A percentile compares a stretch with the other conserved stretches of the same genome.
Conservation (phyloP, 2,329 filamentous ascomycete species). For the Sporothrix inflata region DNA sequence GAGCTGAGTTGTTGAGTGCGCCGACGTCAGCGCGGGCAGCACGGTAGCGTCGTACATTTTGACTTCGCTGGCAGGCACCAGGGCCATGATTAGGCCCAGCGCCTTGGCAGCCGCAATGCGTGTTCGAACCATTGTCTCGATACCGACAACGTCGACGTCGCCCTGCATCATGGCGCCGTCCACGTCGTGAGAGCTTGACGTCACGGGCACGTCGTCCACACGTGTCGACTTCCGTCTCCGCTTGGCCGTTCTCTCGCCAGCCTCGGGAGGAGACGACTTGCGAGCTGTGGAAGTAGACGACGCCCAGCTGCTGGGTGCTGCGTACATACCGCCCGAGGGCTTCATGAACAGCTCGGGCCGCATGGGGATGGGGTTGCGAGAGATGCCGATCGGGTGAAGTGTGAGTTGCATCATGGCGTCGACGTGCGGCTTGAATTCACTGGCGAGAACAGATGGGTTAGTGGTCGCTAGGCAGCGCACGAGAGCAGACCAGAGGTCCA, state of each 20-base stretch:
- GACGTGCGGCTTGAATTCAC: constrained; percentile 75
- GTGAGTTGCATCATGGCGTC: constrained; percentile 82
- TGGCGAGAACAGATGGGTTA: constrained; percentile 65
- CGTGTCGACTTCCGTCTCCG: constrained; percentile 85
- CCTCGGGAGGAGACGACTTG: constrained; percentile 57
- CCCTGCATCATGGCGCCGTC: constrained; percentile 98
- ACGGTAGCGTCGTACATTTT: constrained; percentile 68
- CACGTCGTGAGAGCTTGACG: constrained; percentile 84
- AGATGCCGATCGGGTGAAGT: constrained; percentile 88
- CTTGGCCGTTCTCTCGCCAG: constrained; percentile 67
- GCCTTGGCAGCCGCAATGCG: constrained; percentile 86
- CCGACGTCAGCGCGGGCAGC: constrained; percentile 68
- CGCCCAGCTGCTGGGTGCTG: constrained; percentile 49
- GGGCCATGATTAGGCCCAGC: constrained; percentile 79
- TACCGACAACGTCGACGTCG: constrained; percentile 90
- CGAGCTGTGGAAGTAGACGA: constrained; percentile 47
- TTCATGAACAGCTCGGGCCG: constrained; percentile 87
- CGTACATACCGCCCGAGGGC: constrained; percentile 85
- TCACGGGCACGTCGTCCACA: constrained; percentile 66
- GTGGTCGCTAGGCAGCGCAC: constrained; percentile 66
- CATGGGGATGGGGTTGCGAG: constrained; percentile 89
- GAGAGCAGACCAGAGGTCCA: constrained; percentile 84
- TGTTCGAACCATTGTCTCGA: constrained; percentile 85
- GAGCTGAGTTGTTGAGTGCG: constrained; percentile 84
- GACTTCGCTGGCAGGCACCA: constrained; percentile 67